A percentile compares a stretch with the other conserved stretches of the same genome.
phyloP scores from a whole-genome alignment of 768 basidiomycete species.

The Pisolithus marmoratus region DNA sequence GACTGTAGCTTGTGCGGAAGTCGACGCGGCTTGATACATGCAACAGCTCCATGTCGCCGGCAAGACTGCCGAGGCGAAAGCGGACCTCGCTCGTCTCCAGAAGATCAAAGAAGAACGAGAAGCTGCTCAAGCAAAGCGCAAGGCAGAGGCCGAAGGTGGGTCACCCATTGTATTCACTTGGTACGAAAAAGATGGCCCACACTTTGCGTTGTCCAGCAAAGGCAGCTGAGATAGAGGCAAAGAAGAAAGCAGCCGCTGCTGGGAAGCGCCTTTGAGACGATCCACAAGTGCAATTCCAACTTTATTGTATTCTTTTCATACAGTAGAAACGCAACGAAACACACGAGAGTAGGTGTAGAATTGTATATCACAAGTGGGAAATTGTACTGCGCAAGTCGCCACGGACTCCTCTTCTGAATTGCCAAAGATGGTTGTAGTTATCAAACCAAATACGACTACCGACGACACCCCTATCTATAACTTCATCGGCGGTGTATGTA shows the following conservation, averaged over 20 bases:
- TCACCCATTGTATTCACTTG: not conserved
- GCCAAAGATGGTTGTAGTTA: no score
- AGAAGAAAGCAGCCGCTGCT: conserved; percentile 38
- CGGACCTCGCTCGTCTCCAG: conserved; percentile 79
- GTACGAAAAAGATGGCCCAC: not conserved
- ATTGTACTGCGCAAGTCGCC: no score
- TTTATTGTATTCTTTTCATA: not conserved
- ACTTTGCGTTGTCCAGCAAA: conserved; percentile 41
- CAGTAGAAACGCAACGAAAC: no score
- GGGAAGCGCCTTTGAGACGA: conserved; percentile 30
- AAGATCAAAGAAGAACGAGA: conserved; percentile 87
- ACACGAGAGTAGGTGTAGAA: not conserved
- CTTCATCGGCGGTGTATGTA: no score
- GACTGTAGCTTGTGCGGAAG: conserved; percentile 4
- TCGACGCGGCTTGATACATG: not conserved
- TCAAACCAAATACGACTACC: no score
- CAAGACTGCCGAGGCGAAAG: conserved; percentile 87
- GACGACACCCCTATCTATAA: no score
- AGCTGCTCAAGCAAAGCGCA: conserved; percentile 78
- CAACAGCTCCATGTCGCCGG: conserved; percentile 65
- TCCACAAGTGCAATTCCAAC: not conserved
- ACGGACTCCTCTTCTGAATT: no score
- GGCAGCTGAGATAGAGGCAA: conserved; percentile 55
- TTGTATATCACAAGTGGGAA: no score
- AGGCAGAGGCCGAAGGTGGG: conserved; percentile 84